phyloP scores from a whole-genome alignment of 805 yeast genomes.

The Deakozyma indianensis region DNA sequence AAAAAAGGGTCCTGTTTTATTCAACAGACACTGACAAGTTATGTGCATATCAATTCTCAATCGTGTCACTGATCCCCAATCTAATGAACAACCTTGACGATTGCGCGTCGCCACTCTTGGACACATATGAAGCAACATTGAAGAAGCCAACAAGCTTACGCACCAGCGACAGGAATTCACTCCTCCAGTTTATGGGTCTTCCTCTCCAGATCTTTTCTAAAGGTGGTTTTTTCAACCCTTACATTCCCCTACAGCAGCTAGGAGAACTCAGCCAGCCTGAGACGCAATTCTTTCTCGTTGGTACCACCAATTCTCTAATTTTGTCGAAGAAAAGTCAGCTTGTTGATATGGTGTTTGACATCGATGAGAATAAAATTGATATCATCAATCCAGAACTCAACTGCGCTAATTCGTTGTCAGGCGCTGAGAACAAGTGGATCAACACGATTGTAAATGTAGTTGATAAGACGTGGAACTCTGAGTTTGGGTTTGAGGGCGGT shows the following conservation, averaged over 20 bases:
- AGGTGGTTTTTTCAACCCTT: constrained; percentile 85
- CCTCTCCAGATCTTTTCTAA: constrained; percentile 77
- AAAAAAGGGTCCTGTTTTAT: constrained; percentile 59
- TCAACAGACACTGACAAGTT: constrained; percentile 67
- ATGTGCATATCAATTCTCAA: constrained; percentile 70
- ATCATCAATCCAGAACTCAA: constrained; percentile 29
- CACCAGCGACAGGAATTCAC: constrained; percentile 64
- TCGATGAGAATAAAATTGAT: constrained; percentile 32
- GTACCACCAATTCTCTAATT: constrained; percentile 76
- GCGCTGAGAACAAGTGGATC: constrained; percentile 64
- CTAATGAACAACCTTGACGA: constrained; percentile 57
- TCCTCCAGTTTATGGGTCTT: constrained; percentile 68
- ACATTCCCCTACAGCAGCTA: constrained; percentile 84
- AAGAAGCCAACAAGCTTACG: constrained; percentile 50
- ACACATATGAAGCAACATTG: constrained; percentile 37
- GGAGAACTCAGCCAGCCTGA: constrained; percentile 47
- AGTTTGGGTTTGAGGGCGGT: constrained; percentile 45
- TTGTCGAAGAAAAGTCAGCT: constrained; percentile 45
- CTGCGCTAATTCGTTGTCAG: constrained; percentile 32
- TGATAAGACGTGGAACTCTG: constrained; percentile 25
- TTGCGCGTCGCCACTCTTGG: constrained; percentile 64
- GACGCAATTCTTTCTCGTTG: constrained; percentile 57
- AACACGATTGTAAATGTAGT: constrained; percentile 38
- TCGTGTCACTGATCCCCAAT: constrained; percentile 74
- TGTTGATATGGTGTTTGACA: constrained; percentile 60